Base-by-base conservation (phyloP, 352 stramenopile species). In the Phytopythium ostracodes region DNA sequence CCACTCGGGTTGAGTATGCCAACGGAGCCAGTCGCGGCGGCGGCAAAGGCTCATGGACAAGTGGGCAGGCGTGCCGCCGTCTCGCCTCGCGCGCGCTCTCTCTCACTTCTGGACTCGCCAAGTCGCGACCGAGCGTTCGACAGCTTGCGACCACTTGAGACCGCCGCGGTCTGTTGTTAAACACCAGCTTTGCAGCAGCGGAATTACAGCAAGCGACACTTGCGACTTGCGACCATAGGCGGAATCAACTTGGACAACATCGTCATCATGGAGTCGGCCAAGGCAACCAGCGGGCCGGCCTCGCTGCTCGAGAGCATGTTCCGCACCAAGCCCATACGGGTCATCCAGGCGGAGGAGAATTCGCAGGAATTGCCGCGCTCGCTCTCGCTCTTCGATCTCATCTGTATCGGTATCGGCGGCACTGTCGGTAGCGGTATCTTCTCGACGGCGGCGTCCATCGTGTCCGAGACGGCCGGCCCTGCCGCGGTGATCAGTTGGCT, bases 391-490 rank as follows among this genome's bases (percentile, higher is more conserved):
- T 89, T 90, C 53, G 91, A 98, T 67, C 70, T 98, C 17, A 70
- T 94, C 20, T 87, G 69, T 33, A 79, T 98, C 38, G 89, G 91
- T 17, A 84, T 98, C 6, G 92, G 92, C 0, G 89, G 77, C n/a
- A 98, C 92, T 0, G 79, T 98, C 7, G 92, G 92, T 4, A 75
- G 60, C 40, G 92, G 92, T 14, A 84, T 98, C 57, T 98, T 98
- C 75, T 90, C 76, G 36, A 88, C 79, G 8, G 68, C 79, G 1
- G 77, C 70, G 15, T 69, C 52, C 31, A 85, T 97, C 44, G 79
- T 98, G 44, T 79, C 71, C 38, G 68, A 77, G 44, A 84, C 70
- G 2, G 84, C 87, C 4, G 90, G 91, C 24, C 88, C 91, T 1
- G 79, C 84, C 29, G 85, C 84, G 8, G 72, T 85, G 49, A 53